A percentile compares a stretch with the other conserved stretches of the same genome.
These are phyloP conservation scores for Solanum neorickii DNA, from an alignment of 257 asterid species.

Conservation along the genomic window DNA sequence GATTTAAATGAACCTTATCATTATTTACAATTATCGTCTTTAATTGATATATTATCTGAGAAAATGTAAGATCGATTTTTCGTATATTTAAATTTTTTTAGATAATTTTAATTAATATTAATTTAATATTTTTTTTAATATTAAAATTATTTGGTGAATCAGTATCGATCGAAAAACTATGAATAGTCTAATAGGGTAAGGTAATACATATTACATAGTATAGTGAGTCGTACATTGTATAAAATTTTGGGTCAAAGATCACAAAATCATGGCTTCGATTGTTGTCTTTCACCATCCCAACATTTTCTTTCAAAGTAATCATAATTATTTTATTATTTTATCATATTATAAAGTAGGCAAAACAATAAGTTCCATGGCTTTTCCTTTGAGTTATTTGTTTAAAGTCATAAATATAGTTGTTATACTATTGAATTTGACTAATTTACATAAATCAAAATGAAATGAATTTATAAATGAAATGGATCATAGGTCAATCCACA, in stretches of 20 bases:
- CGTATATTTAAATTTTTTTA: not conserved
- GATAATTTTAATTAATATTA: not conserved
- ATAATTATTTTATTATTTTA: conserved; percentile 15
- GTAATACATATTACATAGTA: not conserved
- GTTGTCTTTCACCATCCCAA: conserved; percentile 43
- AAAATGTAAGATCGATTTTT: not conserved
- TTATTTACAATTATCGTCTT: no score
- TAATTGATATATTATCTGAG: not conserved
- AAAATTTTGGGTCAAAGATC: conserved; percentile 12
- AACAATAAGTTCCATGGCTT: not conserved
- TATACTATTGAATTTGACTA: not conserved
- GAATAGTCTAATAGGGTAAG: not conserved
- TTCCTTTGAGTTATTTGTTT: not conserved
- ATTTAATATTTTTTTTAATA: not conserved
- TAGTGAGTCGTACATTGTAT: not conserved
- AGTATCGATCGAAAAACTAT: no score
- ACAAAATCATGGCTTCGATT: conserved; percentile 17
- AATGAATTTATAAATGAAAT: not conserved
- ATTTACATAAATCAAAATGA: not conserved
- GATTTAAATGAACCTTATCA: no score
- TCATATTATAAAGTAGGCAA: conserved; percentile 12
- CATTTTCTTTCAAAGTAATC: conserved; percentile 30
- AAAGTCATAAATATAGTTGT: not conserved
- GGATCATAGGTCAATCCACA: not conserved
- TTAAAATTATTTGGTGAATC: not conserved